Conservation (phyloP, 2,329 filamentous ascomycete species). For the Dactylellina parvicollis region DNA sequence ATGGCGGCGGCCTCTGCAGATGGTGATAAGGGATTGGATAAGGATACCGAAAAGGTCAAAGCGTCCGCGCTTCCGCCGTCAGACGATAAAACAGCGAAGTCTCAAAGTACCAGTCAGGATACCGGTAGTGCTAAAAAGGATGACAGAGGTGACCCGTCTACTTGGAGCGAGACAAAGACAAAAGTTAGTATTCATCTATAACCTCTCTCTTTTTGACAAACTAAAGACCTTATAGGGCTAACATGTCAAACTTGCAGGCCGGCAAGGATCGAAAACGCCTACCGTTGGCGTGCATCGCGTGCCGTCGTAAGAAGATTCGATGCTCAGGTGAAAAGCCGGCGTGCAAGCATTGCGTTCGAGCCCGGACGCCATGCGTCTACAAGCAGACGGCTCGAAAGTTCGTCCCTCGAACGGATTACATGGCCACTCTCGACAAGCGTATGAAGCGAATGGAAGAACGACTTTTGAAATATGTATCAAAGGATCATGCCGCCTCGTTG, state of each 20-base stretch:
- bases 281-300: constrained; percentile 93
- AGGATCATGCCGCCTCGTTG: constrained; percentile 77
- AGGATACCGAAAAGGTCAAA: constrained; percentile 33
- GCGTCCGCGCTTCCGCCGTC: constrained; percentile 13
- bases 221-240: constrained; percentile 24
- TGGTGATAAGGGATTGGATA: constrained; percentile 16
- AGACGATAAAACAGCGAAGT: constrained; percentile 9
- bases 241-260: constrained; percentile 64
- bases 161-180: constrained; percentile 85
- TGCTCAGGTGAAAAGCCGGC: constrained; percentile 98
- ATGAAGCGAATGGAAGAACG: constrained; percentile 97
- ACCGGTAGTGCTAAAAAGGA: constrained; percentile 59
- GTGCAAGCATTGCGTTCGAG: constrained; percentile 93
- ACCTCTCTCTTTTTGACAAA: background rate
- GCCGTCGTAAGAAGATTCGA: constrained; percentile 94
- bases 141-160: constrained; percentile 68
- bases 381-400: constrained; percentile 95
- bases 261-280: constrained; percentile 95
- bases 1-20: constrained; percentile 10
- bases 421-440: constrained; percentile 97
- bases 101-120: constrained; percentile 60
- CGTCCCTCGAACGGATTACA: constrained; percentile 93
- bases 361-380: constrained; percentile 94
- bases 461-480: constrained; percentile 94
- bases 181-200: constrained; percentile 63